phyloP scores from a whole-genome alignment of 805 yeast species.

The Deakozyma indianensis region DNA sequence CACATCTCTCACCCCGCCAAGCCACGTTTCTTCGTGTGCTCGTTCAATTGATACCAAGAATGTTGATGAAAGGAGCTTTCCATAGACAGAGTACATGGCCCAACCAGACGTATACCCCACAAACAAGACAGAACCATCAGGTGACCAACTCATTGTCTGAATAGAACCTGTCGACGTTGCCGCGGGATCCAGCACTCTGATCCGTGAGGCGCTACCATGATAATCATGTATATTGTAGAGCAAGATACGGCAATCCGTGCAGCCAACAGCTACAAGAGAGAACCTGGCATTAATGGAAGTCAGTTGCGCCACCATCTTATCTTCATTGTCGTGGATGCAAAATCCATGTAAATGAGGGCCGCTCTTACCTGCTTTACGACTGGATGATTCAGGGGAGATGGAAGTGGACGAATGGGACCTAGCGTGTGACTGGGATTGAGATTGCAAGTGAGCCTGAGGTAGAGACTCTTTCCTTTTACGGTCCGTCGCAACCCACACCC shows the following conservation, averaged over 20 bases:
- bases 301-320: constrained; percentile 7
- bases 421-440: not conserved
- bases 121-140: constrained; percentile 21
- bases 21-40: not conserved
- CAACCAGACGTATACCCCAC: constrained; percentile 26
- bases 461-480: not conserved
- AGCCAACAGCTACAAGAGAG: constrained; percentile 25
- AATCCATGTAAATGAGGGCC: not conserved
- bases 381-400: not conserved
- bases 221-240: constrained; percentile 27
- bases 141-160: constrained; percentile 18
- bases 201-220: constrained; percentile 18
- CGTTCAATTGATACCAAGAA: not conserved
- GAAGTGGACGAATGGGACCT: not conserved
- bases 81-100: constrained; percentile 32
- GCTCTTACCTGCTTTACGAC: not conserved
- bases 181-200: constrained; percentile 21
- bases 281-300: constrained; percentile 26
- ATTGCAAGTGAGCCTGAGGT: not conserved
- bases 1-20: not conserved
- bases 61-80: constrained; percentile 19
- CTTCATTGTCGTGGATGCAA: not conserved
- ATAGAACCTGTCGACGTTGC: constrained; percentile 14
- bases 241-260: constrained; percentile 24
- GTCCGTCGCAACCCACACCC: not conserved